Evolutionary conservation across 306 rosid genomes (phyloP).

Genomic region (Vigna mungo): DNA sequence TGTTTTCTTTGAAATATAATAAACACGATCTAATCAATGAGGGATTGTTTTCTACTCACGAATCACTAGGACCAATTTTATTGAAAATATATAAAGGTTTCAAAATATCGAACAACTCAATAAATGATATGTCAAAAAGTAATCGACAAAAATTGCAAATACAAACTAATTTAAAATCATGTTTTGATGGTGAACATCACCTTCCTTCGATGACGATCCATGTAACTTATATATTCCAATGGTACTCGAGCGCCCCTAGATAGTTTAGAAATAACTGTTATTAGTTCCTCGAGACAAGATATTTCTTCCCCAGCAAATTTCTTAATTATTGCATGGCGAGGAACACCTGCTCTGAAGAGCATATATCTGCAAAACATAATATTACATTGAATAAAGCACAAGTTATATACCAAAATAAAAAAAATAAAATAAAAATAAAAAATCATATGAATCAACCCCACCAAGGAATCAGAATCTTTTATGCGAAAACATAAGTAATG

Average conservation of each 20-base stretch:
- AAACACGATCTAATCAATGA: constrained; percentile 27
- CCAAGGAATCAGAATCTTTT: neutral
- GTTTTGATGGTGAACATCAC: constrained; percentile 46
- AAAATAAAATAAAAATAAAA: no score
- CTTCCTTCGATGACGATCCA: constrained; percentile 94
- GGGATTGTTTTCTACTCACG: neutral
- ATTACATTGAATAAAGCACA: constrained; percentile 40
- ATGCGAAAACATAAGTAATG: constrained; percentile 29
- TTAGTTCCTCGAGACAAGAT: constrained; percentile 73
- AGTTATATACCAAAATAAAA: constrained; percentile 20
- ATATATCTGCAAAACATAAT: constrained; percentile 71
- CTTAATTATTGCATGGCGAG: constrained; percentile 93
- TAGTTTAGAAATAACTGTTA: constrained; percentile 72
- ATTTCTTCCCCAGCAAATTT: constrained; percentile 94
- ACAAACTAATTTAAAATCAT: constrained; percentile 19
- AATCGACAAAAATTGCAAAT: constrained; percentile 27
- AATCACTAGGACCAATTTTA: constrained; percentile 19
- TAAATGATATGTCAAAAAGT: constrained; percentile 10
- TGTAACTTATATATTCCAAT: constrained; percentile 78
- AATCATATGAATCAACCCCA: constrained; percentile 18
- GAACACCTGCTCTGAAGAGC: constrained; percentile 93
- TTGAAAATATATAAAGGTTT: constrained; percentile 9
- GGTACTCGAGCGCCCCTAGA: constrained; percentile 93
- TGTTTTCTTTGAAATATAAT: constrained; percentile 26
- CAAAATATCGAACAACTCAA: constrained; percentile 20